A percentile compares a stretch with the other conserved stretches of the same genome.
phyloP scores from a whole-genome alignment of 306 rosid species.

The Sicyos edulis region DNA sequence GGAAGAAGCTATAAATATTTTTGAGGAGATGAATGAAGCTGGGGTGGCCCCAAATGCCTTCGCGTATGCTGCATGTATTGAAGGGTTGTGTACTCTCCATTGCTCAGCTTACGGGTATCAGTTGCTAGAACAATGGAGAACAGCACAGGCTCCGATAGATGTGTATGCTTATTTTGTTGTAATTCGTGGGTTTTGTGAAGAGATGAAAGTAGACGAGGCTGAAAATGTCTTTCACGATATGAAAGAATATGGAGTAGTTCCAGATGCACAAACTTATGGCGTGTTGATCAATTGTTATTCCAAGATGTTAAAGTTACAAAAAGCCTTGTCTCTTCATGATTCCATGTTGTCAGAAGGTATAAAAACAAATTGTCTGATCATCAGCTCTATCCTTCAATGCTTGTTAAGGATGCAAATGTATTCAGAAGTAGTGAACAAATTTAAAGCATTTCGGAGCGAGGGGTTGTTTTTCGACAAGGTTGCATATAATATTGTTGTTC shows the following conservation, averaged over 20 bases:
- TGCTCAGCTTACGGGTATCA: conserved; percentile 49
- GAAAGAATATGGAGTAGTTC: conserved; percentile 54
- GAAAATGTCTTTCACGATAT: conserved; percentile 48
- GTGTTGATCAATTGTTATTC: conserved; percentile 67
- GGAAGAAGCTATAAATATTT: conserved; percentile 36
- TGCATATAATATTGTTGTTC: conserved; percentile 51
- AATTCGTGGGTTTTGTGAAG: conserved; percentile 69
- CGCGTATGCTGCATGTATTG: conserved; percentile 49
- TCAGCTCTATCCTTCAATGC: conserved; percentile 63
- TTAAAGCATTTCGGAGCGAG: conserved; percentile 34
- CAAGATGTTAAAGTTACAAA: conserved; percentile 41
- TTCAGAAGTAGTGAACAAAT: conserved; percentile 43
- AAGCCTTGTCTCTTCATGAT: conserved; percentile 45
- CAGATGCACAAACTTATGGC: conserved; percentile 42
- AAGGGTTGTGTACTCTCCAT: conserved; percentile 57
- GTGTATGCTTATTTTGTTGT: conserved; percentile 46
- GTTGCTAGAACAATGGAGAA: conserved; percentile 45
- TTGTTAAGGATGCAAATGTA: conserved; percentile 48
- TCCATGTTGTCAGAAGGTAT: conserved; percentile 58
- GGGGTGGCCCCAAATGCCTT: conserved; percentile 42
- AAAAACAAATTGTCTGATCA: conserved; percentile 57
- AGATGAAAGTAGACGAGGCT: conserved; percentile 54
- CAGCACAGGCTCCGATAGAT: conserved; percentile 34
- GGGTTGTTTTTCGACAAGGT: conserved; percentile 59
- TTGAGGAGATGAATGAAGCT: conserved; percentile 60